Evolutionary conservation across 768 basidiomycete genomes (phyloP).

Genomic region (Suillus alpinus): DNA sequence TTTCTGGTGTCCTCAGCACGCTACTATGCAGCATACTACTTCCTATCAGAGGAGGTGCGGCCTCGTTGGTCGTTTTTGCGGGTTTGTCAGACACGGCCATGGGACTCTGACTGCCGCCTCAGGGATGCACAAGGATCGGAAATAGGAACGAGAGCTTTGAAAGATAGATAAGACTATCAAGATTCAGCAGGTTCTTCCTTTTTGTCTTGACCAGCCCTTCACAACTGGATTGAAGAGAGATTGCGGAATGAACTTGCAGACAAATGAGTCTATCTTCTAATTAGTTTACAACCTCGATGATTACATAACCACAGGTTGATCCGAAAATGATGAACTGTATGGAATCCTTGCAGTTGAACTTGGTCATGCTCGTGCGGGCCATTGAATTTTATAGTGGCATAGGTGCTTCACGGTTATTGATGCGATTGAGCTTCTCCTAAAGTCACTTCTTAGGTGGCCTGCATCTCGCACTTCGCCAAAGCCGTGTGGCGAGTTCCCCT

Average conservation of each 20-base stretch:
- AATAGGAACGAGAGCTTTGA: neutral
- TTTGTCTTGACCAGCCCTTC: neutral
- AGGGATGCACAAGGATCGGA: neutral
- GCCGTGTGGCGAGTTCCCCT: slow-evolving; percentile 43
- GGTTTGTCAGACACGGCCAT: neutral
- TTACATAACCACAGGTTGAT: slow-evolving; percentile 6
- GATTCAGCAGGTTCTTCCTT: neutral
- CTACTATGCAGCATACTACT: neutral
- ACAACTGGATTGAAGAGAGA: neutral
- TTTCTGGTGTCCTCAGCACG: neutral
- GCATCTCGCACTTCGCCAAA: slow-evolving; percentile 61
- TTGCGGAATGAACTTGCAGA: neutral
- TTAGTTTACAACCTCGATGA: slow-evolving; percentile 1
- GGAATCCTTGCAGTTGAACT: slow-evolving; percentile 1
- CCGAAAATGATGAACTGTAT: neutral
- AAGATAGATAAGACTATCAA: neutral
- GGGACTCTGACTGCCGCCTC: neutral
- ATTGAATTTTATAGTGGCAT: slow-evolving; percentile 81
- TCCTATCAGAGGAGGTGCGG: neutral
- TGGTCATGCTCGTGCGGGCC: slow-evolving; percentile 16
- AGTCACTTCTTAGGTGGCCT: slow-evolving; percentile 54
- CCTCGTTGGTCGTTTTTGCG: neutral
- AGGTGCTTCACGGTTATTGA: slow-evolving; percentile 40
- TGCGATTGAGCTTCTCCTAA: neutral
- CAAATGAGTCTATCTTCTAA: neutral